phyloP scores from a whole-genome alignment of 2,329 filamentous ascomycete genomes.

The Claviceps sp. region DNA sequence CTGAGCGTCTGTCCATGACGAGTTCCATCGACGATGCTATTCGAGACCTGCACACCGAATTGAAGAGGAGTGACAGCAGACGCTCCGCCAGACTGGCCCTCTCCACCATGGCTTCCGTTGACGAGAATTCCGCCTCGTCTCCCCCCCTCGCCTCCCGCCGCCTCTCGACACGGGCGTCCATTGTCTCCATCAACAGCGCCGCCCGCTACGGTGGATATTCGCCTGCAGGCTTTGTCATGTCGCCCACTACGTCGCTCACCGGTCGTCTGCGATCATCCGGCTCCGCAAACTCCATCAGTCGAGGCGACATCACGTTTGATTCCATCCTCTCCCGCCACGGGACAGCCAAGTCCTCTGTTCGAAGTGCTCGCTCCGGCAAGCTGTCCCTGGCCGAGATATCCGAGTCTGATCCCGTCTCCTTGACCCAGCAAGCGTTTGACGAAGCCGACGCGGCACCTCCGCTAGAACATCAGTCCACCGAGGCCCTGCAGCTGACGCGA shows the following conservation, averaged over 20 bases:
- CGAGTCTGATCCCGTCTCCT: constrained; percentile 38
- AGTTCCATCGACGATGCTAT: constrained; percentile 71
- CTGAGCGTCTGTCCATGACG: constrained; percentile 59
- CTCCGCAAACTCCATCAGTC: constrained; percentile 33
- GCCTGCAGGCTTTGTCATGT: constrained; percentile 53
- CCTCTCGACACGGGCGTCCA: constrained; percentile 42
- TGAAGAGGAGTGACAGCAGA: constrained; percentile 56
- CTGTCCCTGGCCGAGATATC: constrained; percentile 42
- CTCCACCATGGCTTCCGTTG: constrained; percentile 12
- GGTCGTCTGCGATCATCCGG: constrained; percentile 37
- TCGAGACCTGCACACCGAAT: constrained; percentile 54
- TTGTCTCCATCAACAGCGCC: constrained; percentile 53
- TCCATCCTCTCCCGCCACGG: constrained; percentile 34
- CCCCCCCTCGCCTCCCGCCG: constrained; percentile 25
- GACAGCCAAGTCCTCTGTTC: constrained; percentile 39
- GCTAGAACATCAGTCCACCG: constrained; percentile 24
- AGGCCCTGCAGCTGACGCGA: constrained; percentile 12
- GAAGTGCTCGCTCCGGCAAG: constrained; percentile 36
- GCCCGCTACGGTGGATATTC: constrained; percentile 59
- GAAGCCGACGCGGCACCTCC: constrained; percentile 33
- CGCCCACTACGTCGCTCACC: constrained; percentile 49
- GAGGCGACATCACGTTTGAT: constrained; percentile 26
- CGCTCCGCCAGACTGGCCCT: constrained; percentile 48
- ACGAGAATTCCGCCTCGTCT: neutral
- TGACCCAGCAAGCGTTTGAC: constrained; percentile 39